These are phyloP conservation scores for Gonapodya sp. DNA, from an alignment of 192 early-diverging fungal species.

Conservation along the genomic window DNA sequence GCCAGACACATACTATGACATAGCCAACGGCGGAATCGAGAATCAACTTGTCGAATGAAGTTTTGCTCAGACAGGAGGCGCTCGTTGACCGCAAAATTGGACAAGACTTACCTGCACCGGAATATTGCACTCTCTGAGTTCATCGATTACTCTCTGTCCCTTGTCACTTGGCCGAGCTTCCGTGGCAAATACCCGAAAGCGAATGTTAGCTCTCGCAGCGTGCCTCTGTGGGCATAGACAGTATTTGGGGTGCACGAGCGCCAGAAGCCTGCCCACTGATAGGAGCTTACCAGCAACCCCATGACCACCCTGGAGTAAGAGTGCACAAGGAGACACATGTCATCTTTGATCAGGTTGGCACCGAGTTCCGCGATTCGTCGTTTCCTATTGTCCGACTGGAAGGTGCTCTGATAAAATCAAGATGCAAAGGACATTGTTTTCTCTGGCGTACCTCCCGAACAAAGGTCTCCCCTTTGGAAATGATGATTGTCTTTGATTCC, in stretches of 20 bases:
- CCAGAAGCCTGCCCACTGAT: too few relatives aligned
- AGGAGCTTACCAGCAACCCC: constrained; percentile 66
- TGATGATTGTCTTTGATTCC: neutral
- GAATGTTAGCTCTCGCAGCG: constrained; percentile 63
- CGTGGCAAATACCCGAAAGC: constrained; percentile 89
- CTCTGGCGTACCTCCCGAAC: neutral
- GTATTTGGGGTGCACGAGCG: too few relatives aligned
- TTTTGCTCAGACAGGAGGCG: too few relatives aligned
- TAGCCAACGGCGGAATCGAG: constrained; percentile 88
- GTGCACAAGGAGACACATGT: constrained; percentile 63
- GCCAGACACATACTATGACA: constrained; percentile 42
- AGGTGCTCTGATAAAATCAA: too few relatives aligned
- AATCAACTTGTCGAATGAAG: constrained; percentile 54
- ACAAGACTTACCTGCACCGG: constrained; percentile 25
- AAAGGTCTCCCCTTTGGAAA: neutral
- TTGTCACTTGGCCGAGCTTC: constrained; percentile 70
- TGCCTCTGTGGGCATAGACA: too few relatives aligned
- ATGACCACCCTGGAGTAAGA: constrained; percentile 93
- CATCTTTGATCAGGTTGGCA: neutral
- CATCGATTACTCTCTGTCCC: constrained; percentile 52
- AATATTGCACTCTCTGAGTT: constrained; percentile 63
- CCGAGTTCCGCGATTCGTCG: neutral
- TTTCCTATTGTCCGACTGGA: neutral
- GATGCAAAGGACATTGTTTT: too few relatives aligned
- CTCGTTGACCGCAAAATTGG: too few relatives aligned